Evolutionary conservation across 306 rosid species (phyloP).

Genomic region (Nissolia schottii): DNA sequence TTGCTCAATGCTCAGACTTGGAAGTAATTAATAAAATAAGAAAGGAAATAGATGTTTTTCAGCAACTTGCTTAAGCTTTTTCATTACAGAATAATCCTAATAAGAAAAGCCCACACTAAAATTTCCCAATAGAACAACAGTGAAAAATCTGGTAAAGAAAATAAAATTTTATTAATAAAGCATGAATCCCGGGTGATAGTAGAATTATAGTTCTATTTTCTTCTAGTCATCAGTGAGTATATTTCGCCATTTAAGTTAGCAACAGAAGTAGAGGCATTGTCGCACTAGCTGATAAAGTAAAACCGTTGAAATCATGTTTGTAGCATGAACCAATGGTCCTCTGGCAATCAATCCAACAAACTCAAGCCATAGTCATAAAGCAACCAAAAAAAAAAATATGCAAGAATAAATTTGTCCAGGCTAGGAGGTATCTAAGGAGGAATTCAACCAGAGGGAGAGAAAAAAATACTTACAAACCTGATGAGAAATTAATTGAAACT

Average conservation of each 20-base stretch:
- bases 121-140: background rate
- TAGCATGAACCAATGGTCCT: too few relatives aligned
- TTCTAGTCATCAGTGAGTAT: background rate
- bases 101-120: background rate
- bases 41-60: background rate
- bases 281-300: background rate
- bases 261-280: background rate
- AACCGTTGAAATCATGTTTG: background rate
- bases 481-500: slow-evolving; percentile 83
- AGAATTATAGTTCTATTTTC: slow-evolving; percentile 1
- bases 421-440: background rate
- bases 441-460: background rate
- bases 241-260: background rate
- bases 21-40: background rate
- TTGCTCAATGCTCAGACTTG: slow-evolving; percentile 5
- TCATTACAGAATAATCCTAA: slow-evolving; percentile 16
- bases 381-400: background rate
- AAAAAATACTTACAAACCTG: slow-evolving; percentile 56
- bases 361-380: background rate
- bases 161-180: background rate
- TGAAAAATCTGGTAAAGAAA: background rate
- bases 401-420: background rate
- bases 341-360: too few relatives aligned
- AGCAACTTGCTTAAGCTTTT: slow-evolving; percentile 15
- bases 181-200: too few relatives aligned